Percentiles rank a stretch among this genome's conserved stretches.
Conservation (phyloP, 345 rosid species). For the Citrus sp. region DNA sequence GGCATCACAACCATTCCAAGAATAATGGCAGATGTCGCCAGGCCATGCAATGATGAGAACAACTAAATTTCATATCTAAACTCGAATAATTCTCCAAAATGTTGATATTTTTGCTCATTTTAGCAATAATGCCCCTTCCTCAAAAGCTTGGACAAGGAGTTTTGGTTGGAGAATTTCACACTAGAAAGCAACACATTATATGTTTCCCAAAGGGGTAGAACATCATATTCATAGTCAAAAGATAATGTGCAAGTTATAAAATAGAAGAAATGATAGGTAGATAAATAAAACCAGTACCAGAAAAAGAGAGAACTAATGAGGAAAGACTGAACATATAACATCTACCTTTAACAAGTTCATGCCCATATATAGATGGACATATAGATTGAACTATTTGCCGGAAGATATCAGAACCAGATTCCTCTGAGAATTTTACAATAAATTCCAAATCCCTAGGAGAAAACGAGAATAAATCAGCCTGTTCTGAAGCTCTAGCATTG, state of each 20-base stretch:
- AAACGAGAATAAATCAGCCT: conserved; percentile 71
- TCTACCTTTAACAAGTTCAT: conserved; percentile 94
- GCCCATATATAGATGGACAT: conserved; percentile 96
- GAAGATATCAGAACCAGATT: conserved; percentile 79
- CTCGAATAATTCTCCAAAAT: neutral
- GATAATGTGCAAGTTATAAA: neutral
- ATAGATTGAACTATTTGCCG: conserved; percentile 77
- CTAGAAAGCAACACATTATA: neutral
- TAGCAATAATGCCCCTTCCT: neutral
- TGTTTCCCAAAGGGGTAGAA: neutral
- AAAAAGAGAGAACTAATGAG: neutral
- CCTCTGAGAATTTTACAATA: conserved; percentile 82
- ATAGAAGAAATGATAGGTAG: neutral
- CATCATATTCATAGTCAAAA: neutral
- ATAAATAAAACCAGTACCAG: neutral
- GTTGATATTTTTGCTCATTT: neutral
- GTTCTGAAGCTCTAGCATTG: conserved; percentile 45
- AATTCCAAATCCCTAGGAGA: conserved; percentile 87
- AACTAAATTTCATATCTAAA: neutral
- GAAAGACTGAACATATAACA: neutral
- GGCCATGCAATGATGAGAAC: neutral
- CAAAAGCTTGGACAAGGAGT: neutral
- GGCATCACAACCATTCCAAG: neutral
- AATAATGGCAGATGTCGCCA: neutral
- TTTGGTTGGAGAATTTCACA: neutral